phyloP scores from a whole-genome alignment of 176 grass and related monocot genomes.

The Oryza officinalis region DNA sequence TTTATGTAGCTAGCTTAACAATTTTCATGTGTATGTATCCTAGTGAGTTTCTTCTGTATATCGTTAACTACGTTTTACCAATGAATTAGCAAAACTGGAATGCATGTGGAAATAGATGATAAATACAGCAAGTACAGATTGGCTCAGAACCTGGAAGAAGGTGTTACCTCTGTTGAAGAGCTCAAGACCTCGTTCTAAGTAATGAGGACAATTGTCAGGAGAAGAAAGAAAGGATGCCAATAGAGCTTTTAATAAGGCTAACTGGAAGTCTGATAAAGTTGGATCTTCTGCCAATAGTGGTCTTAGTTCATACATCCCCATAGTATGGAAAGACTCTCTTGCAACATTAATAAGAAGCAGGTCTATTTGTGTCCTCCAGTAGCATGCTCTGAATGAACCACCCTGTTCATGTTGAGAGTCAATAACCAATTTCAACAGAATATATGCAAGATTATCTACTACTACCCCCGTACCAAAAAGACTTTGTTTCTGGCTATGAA shows the following conservation, averaged over 20 bases:
- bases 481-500: too few relatives aligned
- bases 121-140: neutral
- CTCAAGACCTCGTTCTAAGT: constrained; percentile 54
- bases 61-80: neutral
- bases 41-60: neutral
- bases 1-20: neutral
- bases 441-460: neutral
- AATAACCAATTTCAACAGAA: constrained; percentile 1
- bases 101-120: neutral
- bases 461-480: neutral
- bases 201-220: constrained; percentile 34
- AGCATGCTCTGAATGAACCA: constrained; percentile 43
- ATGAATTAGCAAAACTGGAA: neutral
- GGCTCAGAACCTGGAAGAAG: neutral
- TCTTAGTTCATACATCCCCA: constrained; percentile 26
- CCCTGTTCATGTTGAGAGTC: constrained; percentile 31
- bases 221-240: constrained; percentile 56
- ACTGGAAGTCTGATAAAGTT: constrained; percentile 30
- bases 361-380: constrained; percentile 45
- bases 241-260: constrained; percentile 50
- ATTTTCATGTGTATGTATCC: neutral
- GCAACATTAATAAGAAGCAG: constrained; percentile 52
- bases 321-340: constrained; percentile 35
- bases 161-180: constrained; percentile 55
- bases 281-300: constrained; percentile 25